Base-by-base conservation (phyloP, 805 yeast species). In the Teunomyces lycoperdinae region DNA sequence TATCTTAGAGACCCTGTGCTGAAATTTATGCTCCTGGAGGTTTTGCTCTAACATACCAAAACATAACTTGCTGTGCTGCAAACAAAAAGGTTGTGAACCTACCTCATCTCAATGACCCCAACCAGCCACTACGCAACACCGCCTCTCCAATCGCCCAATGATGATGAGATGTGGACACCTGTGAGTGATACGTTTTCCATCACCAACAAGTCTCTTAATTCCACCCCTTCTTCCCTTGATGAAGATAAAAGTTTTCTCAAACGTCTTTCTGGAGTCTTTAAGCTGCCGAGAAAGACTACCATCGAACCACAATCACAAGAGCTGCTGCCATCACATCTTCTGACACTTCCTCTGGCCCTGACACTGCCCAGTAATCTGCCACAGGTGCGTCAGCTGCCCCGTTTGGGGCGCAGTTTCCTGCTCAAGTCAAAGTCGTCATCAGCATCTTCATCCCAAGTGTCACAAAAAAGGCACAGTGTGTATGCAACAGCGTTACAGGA, bases 61-160 rank as follows among this genome's bases (percentile, higher is more conserved):
- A 13, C 5, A 13, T 16, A n/a, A 4, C 14, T 13, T 26, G 27
- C 24, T 35, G 6, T 26, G 34, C 34, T 32, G 16, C 17, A 32
- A n/a, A 31, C 9, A 32, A 32, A 32, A 13, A 32, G 34, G 34
- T 32, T 32, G 34, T 32, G 34, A 4, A 32, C 34, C 34, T 20
- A 32, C 3, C 39, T 35, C 39, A 35, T 35, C 39, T 35, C 39
- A 35, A 31, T 35, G 20, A 48, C 58, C 43, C 56, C 59, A 27
- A 52, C 45, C 16, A 57, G 61, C 39, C 48, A 53, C 39, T 56
- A 53, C 42, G 50, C 47, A 9, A 57, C 61, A 5, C 58, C 58
- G 11, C 61, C 60, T 8, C 46, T 57, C 31, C 46, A 29, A 8
- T 17, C 48, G 4, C 34, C 35, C 10, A 14, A 38, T 11, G 32